Evolutionary conservation across 106 monocot genomes (phyloP).

Genomic region (Dendrobium huoshanense): DNA sequence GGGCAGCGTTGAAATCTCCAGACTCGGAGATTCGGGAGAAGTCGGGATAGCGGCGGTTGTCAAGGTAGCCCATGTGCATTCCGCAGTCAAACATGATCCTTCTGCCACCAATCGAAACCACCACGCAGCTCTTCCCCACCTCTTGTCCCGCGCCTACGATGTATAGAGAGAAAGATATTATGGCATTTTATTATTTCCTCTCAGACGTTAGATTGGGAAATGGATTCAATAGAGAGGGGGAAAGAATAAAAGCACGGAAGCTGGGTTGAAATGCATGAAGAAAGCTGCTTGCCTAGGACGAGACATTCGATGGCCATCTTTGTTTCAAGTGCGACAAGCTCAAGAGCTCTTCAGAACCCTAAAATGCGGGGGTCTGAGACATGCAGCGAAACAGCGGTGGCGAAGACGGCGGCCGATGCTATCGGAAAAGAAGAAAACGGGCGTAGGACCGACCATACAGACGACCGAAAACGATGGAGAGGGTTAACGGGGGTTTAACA

Average conservation of each 20-base stretch:
- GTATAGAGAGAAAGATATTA: background rate
- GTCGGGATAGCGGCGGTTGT: slow-evolving; percentile 67
- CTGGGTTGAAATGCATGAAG: background rate
- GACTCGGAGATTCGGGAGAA: slow-evolving; percentile 66
- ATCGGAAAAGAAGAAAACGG: background rate
- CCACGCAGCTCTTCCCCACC: slow-evolving; percentile 98
- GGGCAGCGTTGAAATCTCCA: slow-evolving; percentile 48
- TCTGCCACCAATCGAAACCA: slow-evolving; percentile 72
- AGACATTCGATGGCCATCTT: slow-evolving; percentile 82
- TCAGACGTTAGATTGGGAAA: background rate
- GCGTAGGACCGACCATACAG: no score
- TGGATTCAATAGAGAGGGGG: background rate
- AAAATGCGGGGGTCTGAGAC: background rate
- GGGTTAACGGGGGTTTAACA: no score
- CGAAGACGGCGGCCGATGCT: background rate
- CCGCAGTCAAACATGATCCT: slow-evolving; percentile 98
- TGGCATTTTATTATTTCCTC: no score
- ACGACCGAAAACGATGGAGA: no score
- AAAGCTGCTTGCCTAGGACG: slow-evolving; percentile 40
- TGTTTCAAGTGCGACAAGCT: background rate
- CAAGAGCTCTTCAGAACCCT: background rate
- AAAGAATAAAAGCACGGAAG: background rate
- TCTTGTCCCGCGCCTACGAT: slow-evolving; percentile 85
- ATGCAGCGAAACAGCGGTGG: background rate
- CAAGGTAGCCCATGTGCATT: slow-evolving; percentile 93